phyloP scores from a whole-genome alignment of 805 yeast species.

The Suhomyces prunicola region DNA sequence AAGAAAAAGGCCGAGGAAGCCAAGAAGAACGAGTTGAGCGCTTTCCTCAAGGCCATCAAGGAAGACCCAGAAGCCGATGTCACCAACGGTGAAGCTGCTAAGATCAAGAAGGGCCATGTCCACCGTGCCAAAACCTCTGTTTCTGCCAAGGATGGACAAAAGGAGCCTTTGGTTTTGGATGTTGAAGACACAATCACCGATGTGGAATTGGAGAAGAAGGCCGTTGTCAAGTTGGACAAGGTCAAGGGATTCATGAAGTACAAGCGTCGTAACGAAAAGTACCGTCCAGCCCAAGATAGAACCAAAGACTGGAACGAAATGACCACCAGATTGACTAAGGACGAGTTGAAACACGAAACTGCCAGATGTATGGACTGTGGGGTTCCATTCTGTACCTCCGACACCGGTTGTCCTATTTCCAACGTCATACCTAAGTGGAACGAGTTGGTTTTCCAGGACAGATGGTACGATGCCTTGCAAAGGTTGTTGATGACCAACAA shows the following conservation, averaged over 20 bases:
- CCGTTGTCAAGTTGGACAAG: conserved; percentile 66
- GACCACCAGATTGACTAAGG: conserved; percentile 74
- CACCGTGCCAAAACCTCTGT: conserved; percentile 26
- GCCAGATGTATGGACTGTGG: conserved; percentile 99
- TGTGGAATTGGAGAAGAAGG: conserved; percentile 59
- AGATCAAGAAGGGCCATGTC: conserved; percentile 50
- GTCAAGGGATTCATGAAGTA: conserved; percentile 91
- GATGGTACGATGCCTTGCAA: conserved; percentile 92
- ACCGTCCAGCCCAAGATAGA: conserved; percentile 74
- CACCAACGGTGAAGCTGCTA: conserved; percentile 81
- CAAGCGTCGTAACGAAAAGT: conserved; percentile 81
- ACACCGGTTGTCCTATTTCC: conserved; percentile 96
- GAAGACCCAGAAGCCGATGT: conserved; percentile 84
- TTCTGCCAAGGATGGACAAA: conserved; percentile 21
- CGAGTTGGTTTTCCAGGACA: conserved; percentile 89
- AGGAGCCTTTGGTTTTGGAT: conserved; percentile 85
- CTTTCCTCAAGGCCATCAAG: conserved; percentile 64
- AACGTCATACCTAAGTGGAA: conserved; percentile 98
- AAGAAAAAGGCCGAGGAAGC: conserved; percentile 61
- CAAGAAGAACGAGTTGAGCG: conserved; percentile 61
- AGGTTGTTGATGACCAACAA: conserved; percentile 93
- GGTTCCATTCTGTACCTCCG: conserved; percentile 97
- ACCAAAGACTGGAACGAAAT: conserved; percentile 91
- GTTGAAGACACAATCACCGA: conserved; percentile 86
- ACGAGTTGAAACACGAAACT: conserved; percentile 85